Conservation (phyloP, 208 protist species). For the Leishmania major region DNA sequence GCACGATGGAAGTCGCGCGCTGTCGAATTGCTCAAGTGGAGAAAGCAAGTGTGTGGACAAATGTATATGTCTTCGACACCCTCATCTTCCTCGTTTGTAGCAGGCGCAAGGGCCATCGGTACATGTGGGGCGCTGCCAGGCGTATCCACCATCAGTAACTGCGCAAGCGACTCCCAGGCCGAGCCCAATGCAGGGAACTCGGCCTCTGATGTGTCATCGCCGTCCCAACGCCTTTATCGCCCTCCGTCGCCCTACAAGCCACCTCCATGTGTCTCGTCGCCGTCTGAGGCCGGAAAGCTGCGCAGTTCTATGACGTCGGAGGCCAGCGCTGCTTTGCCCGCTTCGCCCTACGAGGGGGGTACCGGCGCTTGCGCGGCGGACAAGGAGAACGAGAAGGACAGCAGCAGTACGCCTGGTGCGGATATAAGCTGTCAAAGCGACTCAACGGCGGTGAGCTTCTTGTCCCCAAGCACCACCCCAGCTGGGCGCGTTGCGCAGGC, state of each 20-base stretch:
- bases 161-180: too few relatives aligned
- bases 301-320: not conserved
- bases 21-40: conserved; percentile 7
- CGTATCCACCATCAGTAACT: not conserved
- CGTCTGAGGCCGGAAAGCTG: not conserved
- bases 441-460: not conserved
- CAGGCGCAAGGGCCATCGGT: not conserved
- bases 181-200: not conserved
- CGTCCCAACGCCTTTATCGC: not conserved
- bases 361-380: not conserved
- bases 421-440: not conserved
- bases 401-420: not conserved
- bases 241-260: conserved; percentile 7
- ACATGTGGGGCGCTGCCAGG: not conserved
- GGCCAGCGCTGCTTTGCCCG: not conserved
- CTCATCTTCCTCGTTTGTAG: not conserved
- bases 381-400: not conserved
- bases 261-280: not conserved
- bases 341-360: not conserved
- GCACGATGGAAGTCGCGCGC: conserved; percentile 9
- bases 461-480: not conserved
- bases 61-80: not conserved
- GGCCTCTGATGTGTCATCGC: not conserved
- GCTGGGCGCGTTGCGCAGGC: not conserved
- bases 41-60: not conserved